These are phyloP conservation scores for Penicillium sp. DNA, from an alignment of 2,329 filamentous ascomycete genomes.

Conservation along the genomic window DNA sequence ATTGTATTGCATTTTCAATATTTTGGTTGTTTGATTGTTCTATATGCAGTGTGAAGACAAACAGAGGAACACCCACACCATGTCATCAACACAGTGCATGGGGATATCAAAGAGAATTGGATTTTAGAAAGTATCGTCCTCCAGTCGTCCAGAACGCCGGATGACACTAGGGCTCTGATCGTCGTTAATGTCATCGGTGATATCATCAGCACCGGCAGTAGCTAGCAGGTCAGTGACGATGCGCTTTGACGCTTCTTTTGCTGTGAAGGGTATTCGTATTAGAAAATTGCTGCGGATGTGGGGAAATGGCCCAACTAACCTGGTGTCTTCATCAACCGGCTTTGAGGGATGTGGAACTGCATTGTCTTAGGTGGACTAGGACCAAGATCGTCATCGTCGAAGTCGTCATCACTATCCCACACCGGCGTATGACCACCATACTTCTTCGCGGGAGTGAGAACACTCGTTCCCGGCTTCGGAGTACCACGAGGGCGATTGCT, in stretches of 20 bases:
- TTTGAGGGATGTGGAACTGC: slow-evolving; percentile 58
- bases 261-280: slow-evolving; percentile 28
- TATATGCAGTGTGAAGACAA: neutral
- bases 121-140: slow-evolving; percentile 53
- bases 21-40: neutral
- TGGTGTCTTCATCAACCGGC: slow-evolving; percentile 53
- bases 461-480: slow-evolving; percentile 78
- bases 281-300: neutral
- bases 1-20: too few species aligned
- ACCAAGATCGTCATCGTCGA: slow-evolving; percentile 64
- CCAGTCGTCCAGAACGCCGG: slow-evolving; percentile 43
- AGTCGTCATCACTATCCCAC: slow-evolving; percentile 77
- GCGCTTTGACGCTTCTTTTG: slow-evolving; percentile 54
- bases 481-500: slow-evolving; percentile 47
- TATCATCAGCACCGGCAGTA: slow-evolving; percentile 49
- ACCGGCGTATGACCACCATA: slow-evolving; percentile 44
- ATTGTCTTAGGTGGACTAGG: slow-evolving; percentile 85
- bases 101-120: neutral
- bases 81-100: neutral
- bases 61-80: neutral
- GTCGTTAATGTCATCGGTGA: slow-evolving; percentile 41
- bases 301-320: slow-evolving; percentile 36
- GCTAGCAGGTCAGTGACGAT: slow-evolving; percentile 54
- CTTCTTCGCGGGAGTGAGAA: slow-evolving; percentile 71
- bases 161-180: slow-evolving; percentile 52